Conservation (phyloP, 495 filamentous ascomycete species). For the Clavariopsis aquatica region DNA sequence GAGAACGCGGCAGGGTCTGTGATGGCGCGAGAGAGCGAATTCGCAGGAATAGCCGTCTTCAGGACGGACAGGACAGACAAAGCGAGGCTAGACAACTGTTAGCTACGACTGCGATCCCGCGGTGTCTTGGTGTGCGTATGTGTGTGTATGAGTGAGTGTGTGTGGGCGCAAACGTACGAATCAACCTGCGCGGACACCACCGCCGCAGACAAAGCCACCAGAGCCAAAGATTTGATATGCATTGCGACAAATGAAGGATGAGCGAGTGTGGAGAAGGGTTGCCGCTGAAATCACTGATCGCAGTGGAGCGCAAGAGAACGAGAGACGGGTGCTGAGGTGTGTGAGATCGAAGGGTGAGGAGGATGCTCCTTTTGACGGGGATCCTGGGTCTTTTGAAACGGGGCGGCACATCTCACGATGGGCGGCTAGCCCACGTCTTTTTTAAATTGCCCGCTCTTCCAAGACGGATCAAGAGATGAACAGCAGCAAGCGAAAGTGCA, state of each 20-base stretch:
- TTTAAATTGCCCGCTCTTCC: constrained; percentile 13
- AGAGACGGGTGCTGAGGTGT: neutral
- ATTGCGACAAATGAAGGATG: constrained; percentile 18
- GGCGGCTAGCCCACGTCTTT: constrained; percentile 16
- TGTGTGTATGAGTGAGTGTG: too few relatives aligned
- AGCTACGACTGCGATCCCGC: constrained; percentile 1
- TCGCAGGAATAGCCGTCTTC: constrained; percentile 35
- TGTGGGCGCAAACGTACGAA: constrained; percentile 4
- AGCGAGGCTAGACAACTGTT: constrained; percentile 5
- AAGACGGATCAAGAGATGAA: constrained; percentile 4
- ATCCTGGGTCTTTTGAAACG: constrained; percentile 27
- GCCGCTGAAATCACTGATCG: neutral
- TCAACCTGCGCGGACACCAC: constrained; percentile 10
- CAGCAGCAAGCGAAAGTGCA: constrained; percentile 11
- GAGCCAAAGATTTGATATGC: constrained; percentile 13
- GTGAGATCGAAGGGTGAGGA: constrained; percentile 3
- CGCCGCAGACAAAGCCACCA: constrained; percentile 18
- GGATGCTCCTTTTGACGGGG: constrained; percentile 1
- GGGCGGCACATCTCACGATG: constrained; percentile 8
- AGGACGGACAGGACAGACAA: constrained; percentile 32
- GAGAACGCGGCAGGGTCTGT: constrained; percentile 26
- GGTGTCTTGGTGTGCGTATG: neutral
- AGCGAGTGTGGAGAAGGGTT: constrained; percentile 32
- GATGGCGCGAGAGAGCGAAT: constrained; percentile 9
- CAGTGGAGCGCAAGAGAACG: constrained; percentile 1